phyloP scores from a whole-genome alignment of 306 rosid species.

The Bauhinia variegata region DNA sequence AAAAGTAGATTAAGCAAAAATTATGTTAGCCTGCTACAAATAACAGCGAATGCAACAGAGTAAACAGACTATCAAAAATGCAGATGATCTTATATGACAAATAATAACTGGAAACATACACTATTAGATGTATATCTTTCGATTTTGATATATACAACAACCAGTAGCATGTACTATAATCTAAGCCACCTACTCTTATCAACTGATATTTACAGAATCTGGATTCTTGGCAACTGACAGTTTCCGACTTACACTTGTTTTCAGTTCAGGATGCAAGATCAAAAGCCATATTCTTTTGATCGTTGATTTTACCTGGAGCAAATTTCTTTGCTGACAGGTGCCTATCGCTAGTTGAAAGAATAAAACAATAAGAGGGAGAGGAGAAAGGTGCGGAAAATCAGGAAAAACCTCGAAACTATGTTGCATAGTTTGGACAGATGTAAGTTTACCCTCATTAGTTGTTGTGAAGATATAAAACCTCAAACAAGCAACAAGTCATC shows the following conservation, averaged over 20 bases:
- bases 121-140: background rate
- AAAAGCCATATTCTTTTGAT: slow-evolving; percentile 4
- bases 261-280: background rate
- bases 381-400: background rate
- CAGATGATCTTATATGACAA: slow-evolving; percentile 22
- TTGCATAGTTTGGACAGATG: slow-evolving; percentile 2
- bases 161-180: background rate
- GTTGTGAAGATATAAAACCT: too few species aligned
- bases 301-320: background rate
- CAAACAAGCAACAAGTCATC: too few species aligned
- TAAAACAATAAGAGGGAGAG: background rate
- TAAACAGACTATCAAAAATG: slow-evolving; percentile 6
- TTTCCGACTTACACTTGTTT: slow-evolving; percentile 10
- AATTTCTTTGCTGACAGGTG: background rate
- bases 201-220: slow-evolving; percentile 2
- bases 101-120: slow-evolving; percentile 20
- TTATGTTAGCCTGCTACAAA: background rate
- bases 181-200: slow-evolving; percentile 10
- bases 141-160: slow-evolving; percentile 15
- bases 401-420: slow-evolving; percentile 4
- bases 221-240: slow-evolving; percentile 9
- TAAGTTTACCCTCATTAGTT: too few species aligned
- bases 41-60: slow-evolving; percentile 17
- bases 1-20: slow-evolving; percentile 10
- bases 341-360: background rate